phyloP scores from a whole-genome alignment of 352 stramenopile species.

The Phytophthora niederhauseri region DNA sequence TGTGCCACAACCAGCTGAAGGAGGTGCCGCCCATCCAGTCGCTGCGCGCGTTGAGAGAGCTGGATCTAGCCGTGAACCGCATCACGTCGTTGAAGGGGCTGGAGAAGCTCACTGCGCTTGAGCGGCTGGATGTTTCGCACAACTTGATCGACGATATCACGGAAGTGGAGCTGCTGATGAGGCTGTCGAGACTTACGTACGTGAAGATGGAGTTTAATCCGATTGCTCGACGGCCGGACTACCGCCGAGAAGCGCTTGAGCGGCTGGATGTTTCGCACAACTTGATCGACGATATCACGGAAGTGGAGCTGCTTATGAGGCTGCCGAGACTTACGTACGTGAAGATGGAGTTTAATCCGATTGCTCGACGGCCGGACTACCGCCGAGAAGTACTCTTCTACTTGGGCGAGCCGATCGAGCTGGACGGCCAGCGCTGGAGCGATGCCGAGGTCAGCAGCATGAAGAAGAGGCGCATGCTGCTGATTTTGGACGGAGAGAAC shows the following conservation, averaged over 20 bases:
- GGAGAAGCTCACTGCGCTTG: constrained; percentile 44
- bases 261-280: constrained; percentile 83
- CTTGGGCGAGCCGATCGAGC: constrained; percentile 62
- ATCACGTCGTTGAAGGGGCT: constrained; percentile 64
- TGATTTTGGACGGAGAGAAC: constrained; percentile 15
- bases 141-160: constrained; percentile 63
- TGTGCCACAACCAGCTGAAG: constrained; percentile 76
- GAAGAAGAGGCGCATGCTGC: constrained; percentile 63
- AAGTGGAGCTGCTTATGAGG: constrained; percentile 57
- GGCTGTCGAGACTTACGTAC: constrained; percentile 42
- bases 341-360: constrained; percentile 78
- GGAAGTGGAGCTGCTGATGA: constrained; percentile 59
- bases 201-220: constrained; percentile 81
- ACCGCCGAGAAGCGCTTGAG: constrained; percentile 80
- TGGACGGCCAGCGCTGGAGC: constrained; percentile 72
- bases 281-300: constrained; percentile 49
- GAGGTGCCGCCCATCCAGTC: constrained; percentile 49
- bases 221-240: constrained; percentile 71
- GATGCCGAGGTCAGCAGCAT: constrained; percentile 71
- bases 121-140: constrained; percentile 74
- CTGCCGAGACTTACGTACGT: constrained; percentile 50
- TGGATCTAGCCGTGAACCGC: constrained; percentile 77
- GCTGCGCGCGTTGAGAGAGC: constrained; percentile 43
- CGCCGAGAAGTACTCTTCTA: constrained; percentile 84
- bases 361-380: constrained; percentile 75